Percentiles rank a stretch among this genome's conserved stretches.
These are phyloP conservation scores for Mycena metata DNA, from an alignment of 768 basidiomycete genomes.

Conservation along the genomic window DNA sequence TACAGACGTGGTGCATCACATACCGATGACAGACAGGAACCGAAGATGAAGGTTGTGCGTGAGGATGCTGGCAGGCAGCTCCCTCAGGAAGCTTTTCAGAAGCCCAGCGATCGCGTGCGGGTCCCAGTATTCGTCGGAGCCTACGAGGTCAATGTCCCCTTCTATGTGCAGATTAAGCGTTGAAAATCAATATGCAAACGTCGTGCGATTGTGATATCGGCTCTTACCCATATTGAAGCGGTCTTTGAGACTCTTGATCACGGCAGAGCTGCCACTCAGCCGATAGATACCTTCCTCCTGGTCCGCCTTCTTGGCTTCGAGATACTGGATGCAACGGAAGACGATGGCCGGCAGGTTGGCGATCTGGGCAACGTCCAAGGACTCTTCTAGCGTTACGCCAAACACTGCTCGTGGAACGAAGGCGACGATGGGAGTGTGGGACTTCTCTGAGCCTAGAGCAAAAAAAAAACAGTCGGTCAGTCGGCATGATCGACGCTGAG, in stretches of 20 bases:
- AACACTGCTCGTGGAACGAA: constrained; percentile 83
- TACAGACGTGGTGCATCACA: constrained; percentile 46
- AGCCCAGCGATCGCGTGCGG: constrained; percentile 97
- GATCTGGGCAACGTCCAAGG: constrained; percentile 89
- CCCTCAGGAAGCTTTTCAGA: constrained; percentile 93
- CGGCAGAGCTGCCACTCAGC: constrained; percentile 93
- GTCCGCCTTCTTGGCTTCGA: constrained; percentile 94
- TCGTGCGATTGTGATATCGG: not conserved
- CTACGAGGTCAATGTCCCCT: constrained; percentile 94
- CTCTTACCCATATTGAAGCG: constrained; percentile 88
- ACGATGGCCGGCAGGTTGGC: constrained; percentile 94
- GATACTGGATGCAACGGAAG: constrained; percentile 95
- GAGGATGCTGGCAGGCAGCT: constrained; percentile 92
- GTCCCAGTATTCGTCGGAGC: constrained; percentile 94
- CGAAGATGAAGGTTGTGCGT: constrained; percentile 92
- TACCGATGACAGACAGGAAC: constrained; percentile 95
- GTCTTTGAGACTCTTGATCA: constrained; percentile 94
- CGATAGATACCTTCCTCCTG: constrained; percentile 99
- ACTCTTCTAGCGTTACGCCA: constrained; percentile 88
- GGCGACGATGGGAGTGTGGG: constrained; percentile 49
- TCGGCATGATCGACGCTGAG: constrained; percentile 15
- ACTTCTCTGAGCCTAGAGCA: constrained; percentile 10
- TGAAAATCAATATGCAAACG: constrained; percentile 23
- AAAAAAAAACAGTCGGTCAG: not conserved
- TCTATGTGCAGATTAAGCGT: constrained; percentile 62